Evolutionary conservation across 345 rosid species (phyloP), one percentile per base, ranked within the genome.

Genomic region (Raphanus sativus): DNA sequence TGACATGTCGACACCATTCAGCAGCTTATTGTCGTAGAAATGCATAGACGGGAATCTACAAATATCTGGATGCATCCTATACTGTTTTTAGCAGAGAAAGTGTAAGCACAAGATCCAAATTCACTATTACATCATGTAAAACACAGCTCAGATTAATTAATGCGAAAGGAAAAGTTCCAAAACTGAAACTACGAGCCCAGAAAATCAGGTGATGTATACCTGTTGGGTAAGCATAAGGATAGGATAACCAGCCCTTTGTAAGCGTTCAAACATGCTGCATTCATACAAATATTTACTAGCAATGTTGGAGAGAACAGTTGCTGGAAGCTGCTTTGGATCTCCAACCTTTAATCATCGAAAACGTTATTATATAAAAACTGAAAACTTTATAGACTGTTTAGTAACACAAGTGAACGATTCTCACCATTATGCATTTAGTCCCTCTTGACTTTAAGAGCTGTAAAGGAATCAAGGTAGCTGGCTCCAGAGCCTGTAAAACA

Each of bases 1-100:
- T 26, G 83, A 85, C 89, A 87, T 84, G 67, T 83, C 78, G 11
- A 80, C 87, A 55, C 99, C 99, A 84, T 95, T 86, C 75, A 92
- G 86, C 77, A 92, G 83, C 82, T 90, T 90, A 6, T 86, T 86
- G 71, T 92, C 96, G 75, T 95, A 95, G 82, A 95, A 95, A 73
- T 90, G 97, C 81, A 84, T 78, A 16, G 99, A 95, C 25, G 98
- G 99, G 76, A 95, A 95, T 75, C 65, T 79, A 79, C 91, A 89
- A 80, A 94, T 94, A 69, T 89, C 99, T n/a, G 99, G 98, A 75
- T 94, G 97, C 99, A 94, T 94, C 88, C 99, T 83, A 82, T 94
- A 94, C 98, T 94, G 98, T 70, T 81, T 80, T 69, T 34, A 80
- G 70, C n/a, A 69, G 54, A 76, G 73, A 74, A 63, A 56, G 54